A percentile compares a stretch with the other conserved stretches of the same genome.
Conservation (phyloP, 2,329 filamentous ascomycete species). For the Hansfordia pulvinata region DNA sequence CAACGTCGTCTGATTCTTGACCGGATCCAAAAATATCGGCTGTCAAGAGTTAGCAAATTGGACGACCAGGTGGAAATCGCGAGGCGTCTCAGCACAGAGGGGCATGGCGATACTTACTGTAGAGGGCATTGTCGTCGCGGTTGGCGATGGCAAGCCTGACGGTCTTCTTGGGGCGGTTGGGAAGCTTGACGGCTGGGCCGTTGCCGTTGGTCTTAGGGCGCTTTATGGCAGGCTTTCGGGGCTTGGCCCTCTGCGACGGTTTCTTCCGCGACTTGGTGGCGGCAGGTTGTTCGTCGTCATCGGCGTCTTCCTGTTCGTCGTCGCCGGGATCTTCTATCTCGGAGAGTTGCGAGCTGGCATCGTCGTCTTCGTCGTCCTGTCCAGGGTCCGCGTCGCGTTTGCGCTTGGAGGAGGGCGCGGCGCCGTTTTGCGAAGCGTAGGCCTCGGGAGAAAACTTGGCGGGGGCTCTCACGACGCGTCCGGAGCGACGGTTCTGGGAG, state of each 20-base stretch:
- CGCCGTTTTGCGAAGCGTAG: constrained; percentile 12
- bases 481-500: constrained; percentile 48
- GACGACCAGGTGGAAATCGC: constrained; percentile 12
- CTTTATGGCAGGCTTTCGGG: constrained; percentile 49
- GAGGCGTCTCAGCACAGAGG: constrained; percentile 12
- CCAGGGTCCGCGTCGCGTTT: constrained; percentile 31
- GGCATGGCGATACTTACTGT: constrained; percentile 27
- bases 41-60: no score
- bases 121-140: constrained; percentile 38
- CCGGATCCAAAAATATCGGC: constrained; percentile 52
- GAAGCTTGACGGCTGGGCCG: constrained; percentile 24
- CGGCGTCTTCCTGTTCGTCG: constrained; percentile 14
- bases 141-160: constrained; percentile 36
- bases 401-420: constrained; percentile 38
- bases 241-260: constrained; percentile 22
- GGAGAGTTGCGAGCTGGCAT: no score
- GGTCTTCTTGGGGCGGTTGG: constrained; percentile 41
- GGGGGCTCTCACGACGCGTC: constrained; percentile 50
- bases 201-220: constrained; percentile 50
- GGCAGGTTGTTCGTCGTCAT: constrained; percentile 31
- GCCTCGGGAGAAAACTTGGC: constrained; percentile 45
- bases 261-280: constrained; percentile 26
- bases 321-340: constrained; percentile 27
- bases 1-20: constrained; percentile 39
- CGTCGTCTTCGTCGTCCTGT: constrained; percentile 30